Base-by-base conservation (phyloP, 2,329 filamentous ascomycete genomes). In the Apiospora kogelbergensis region DNA sequence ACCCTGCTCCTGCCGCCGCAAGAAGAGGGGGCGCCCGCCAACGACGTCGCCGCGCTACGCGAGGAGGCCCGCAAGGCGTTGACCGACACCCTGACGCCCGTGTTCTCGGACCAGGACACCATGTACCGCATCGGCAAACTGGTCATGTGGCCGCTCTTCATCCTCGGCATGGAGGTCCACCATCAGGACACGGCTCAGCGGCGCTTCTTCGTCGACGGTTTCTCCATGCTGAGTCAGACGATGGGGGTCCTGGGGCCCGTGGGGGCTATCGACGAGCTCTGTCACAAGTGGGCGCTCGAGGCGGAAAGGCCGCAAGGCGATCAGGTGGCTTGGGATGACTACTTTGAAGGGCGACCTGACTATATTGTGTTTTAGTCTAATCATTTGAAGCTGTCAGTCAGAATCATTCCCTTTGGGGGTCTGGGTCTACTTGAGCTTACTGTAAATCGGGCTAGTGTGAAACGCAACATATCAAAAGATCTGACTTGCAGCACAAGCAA, bases 111-210 rank as follows among this genome's bases (percentile, higher is more conserved):
- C 42, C 63, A 64, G 6, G 33, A 53, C 26, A 64, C 46, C 40
- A 68, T 70, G 69, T 65, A 70, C 53, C 46, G 66, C 13, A 66
- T 70, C n/a, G 69, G 69, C 7, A 70, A 68, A 30, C 67, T 70
- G 15, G 67, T 70, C 46, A 66, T 70, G 67, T 70, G 69, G 69
- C 69, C 67, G n/a, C 63, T 68, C 2, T 68, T 68, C 42, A 57
- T 70, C 17, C 67, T 70, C 9, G 69, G 69, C 42, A 68, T 67
- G 63, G 69, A 70, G 53, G 65, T 67, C 3, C 37, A 68, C 30
- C 42, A 64, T 24, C 30, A 24, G 6, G 64, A 70, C 33, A 10
- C 20, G 30, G 40, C 41, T 15, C 40, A 33, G 48, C 37, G 48
- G 20, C 13, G 37, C 2, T 67, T 70, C 30, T 67, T 70, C 22